phyloP scores from a whole-genome alignment of 1,139 yeast species.

The Diutina sp. region DNA sequence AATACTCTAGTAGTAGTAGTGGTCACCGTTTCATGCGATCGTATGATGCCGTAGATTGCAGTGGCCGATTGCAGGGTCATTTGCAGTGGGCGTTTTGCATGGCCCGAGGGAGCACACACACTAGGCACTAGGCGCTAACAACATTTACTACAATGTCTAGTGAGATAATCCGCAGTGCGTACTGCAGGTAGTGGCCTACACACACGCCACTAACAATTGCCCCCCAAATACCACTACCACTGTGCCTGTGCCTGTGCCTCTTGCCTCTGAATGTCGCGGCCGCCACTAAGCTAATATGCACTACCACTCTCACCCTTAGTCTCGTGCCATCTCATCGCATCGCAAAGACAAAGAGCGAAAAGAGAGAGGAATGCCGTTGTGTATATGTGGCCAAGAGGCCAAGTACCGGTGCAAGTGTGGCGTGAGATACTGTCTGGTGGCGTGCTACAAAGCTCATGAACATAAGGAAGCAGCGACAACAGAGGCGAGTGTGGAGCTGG shows the following conservation, averaged over 20 bases:
- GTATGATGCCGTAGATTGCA: too few species aligned
- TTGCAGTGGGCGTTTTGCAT: too few species aligned
- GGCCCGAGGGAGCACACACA: too few species aligned
- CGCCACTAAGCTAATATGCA: background rate
- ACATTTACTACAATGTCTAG: too few species aligned
- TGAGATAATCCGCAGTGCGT: too few species aligned
- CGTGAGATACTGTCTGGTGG: background rate
- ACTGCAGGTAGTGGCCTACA: too few species aligned
- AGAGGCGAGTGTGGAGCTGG: background rate
- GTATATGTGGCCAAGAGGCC: background rate
- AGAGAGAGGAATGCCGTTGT: background rate
- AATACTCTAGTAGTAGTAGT: too few species aligned
- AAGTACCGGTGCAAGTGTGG: slow-evolving; percentile 1
- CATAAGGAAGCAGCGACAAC: background rate
- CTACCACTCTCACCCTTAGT: background rate
- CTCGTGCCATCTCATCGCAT: background rate
- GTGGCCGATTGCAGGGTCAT: too few species aligned
- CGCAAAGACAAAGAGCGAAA: background rate
- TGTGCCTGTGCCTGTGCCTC: too few species aligned
- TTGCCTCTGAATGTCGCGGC: background rate
- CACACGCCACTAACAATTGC: too few species aligned
- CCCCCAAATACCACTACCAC: too few species aligned
- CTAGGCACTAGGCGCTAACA: too few species aligned
- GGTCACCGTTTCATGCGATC: background rate
- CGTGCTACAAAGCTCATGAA: background rate